A percentile compares a stretch with the other conserved stretches of the same genome.
phyloP scores from a whole-genome alignment of 1,139 yeast genomes.

The Candida albicans region DNA sequence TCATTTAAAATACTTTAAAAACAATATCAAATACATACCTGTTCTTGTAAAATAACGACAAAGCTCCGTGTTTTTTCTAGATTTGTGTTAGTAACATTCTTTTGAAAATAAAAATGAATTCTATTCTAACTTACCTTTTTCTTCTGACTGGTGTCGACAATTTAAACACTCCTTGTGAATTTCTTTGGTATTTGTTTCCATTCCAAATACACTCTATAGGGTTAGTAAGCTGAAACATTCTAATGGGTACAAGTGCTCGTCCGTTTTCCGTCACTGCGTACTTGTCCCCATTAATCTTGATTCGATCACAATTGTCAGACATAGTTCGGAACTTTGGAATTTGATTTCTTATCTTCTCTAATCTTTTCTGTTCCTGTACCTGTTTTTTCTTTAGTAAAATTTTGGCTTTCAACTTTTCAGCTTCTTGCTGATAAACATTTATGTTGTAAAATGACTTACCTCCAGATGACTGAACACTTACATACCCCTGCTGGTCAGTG shows the following conservation, averaged over 20 bases:
- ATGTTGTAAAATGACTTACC: conserved; percentile 40
- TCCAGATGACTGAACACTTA: conserved; percentile 24
- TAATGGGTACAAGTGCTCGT: conserved; percentile 30
- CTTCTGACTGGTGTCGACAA: not conserved
- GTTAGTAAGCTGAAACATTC: conserved; percentile 18
- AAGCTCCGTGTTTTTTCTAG: conserved; percentile 19
- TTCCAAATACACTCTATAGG: conserved; percentile 30
- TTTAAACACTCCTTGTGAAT: conserved; percentile 30
- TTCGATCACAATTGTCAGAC: conserved; percentile 40
- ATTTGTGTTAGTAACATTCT: not conserved
- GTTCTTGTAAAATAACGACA: conserved; percentile 44
- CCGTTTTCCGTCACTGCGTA: conserved; percentile 40
- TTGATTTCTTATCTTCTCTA: conserved; percentile 15
- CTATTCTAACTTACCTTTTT: conserved; percentile 2
- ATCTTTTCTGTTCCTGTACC: conserved; percentile 15
- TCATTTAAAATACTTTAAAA: not conserved
- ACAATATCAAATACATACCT: conserved; percentile 31
- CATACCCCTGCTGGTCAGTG: conserved; percentile 9
- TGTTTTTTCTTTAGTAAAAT: conserved; percentile 16
- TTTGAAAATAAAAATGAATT: not conserved
- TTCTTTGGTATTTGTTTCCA: conserved; percentile 24
- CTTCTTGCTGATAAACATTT: conserved; percentile 34
- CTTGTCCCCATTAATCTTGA: conserved; percentile 29
- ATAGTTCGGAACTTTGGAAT: conserved; percentile 26
- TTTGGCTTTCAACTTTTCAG: conserved; percentile 13